Evolutionary conservation across 1,284 basidiomycete genomes (phyloP).

Genomic region (Apiotrichum veenhuisii): DNA sequence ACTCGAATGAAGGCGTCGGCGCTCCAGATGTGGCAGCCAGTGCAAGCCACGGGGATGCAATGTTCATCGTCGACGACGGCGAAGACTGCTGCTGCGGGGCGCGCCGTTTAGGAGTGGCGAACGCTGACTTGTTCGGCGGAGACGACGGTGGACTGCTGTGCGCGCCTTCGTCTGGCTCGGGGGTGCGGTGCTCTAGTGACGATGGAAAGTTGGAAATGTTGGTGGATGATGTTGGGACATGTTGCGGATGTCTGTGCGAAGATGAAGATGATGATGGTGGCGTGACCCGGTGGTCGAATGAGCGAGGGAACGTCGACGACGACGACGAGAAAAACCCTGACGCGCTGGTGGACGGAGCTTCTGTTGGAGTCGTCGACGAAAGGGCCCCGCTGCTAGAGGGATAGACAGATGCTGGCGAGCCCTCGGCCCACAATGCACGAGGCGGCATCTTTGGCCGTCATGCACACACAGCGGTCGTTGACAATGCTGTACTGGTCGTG

Average conservation of each 20-base stretch:
- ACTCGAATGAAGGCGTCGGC: slow-evolving; percentile 45
- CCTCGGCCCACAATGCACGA: not conserved
- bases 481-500: slow-evolving; percentile 17
- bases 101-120: slow-evolving; percentile 2
- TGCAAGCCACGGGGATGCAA: slow-evolving; percentile 43
- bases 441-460: not conserved
- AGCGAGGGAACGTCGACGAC: not conserved
- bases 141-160: not conserved
- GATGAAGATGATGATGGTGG: not conserved
- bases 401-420: too few species aligned
- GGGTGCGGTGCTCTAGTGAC: slow-evolving; percentile 1
- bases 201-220: slow-evolving; percentile 21
- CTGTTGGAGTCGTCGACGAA: not conserved
- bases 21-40: slow-evolving; percentile 47
- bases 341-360: not conserved
- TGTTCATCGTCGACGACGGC: not conserved
- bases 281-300: not conserved
- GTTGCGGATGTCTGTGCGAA: not conserved
- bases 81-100: not conserved
- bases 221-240: slow-evolving; percentile 11
- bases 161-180: not conserved
- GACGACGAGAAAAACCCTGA: not conserved
- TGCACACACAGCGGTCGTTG: too few species aligned
- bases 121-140: slow-evolving; percentile 1
- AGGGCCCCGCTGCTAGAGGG: not conserved